phyloP scores from a whole-genome alignment of 805 yeast species.

The Metschnikowia noctiluminum region DNA sequence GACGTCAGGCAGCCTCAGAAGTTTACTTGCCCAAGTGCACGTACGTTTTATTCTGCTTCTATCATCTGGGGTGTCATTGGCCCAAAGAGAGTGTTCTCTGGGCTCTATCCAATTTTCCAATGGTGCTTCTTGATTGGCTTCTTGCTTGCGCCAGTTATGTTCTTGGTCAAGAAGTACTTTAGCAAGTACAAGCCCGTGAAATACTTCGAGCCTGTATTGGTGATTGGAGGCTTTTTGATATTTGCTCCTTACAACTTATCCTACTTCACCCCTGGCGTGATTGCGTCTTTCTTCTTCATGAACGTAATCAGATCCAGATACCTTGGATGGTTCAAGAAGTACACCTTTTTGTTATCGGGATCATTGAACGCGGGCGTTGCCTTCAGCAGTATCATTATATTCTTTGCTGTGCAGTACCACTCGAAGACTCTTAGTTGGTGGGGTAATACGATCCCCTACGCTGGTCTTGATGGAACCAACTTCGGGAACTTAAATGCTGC shows the following conservation, averaged over 20 bases:
- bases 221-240: constrained; percentile 50
- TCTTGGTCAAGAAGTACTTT: constrained; percentile 35
- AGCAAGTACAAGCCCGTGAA: constrained; percentile 39
- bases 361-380: constrained; percentile 45
- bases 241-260: constrained; percentile 73
- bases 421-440: constrained; percentile 50
- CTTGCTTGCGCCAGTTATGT: constrained; percentile 36
- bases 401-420: constrained; percentile 27
- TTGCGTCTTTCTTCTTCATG: constrained; percentile 30
- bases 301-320: constrained; percentile 37
- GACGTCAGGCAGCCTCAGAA: constrained; percentile 22
- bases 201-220: constrained; percentile 38
- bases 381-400: constrained; percentile 36
- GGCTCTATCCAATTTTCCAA: constrained; percentile 14
- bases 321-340: constrained; percentile 44
- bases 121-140: constrained; percentile 34
- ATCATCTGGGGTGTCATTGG: constrained; percentile 44
- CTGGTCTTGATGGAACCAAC: constrained; percentile 34
- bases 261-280: constrained; percentile 42
- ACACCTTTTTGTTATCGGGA: constrained; percentile 43
- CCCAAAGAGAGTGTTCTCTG: constrained; percentile 19
- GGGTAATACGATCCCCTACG: constrained; percentile 49
- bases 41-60: constrained; percentile 40
- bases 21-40: constrained; percentile 42
- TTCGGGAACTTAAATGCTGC: constrained; percentile 2